phyloP scores from a whole-genome alignment of 345 rosid species.

The Clausena lansium region DNA sequence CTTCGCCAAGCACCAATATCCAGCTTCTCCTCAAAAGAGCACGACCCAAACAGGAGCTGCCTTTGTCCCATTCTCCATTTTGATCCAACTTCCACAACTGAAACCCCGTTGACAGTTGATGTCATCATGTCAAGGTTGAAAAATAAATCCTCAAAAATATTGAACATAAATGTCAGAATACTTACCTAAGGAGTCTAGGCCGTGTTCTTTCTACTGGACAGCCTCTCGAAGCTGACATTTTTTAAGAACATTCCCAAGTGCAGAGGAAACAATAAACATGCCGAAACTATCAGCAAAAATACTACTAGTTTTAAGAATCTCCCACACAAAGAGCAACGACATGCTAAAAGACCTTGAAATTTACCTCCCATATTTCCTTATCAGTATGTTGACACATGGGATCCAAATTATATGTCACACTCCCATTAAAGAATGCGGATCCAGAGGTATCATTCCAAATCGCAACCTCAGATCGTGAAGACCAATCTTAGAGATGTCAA shows the following conservation, averaged over 20 bases:
- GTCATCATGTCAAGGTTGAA: background rate
- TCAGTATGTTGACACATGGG: constrained; percentile 69
- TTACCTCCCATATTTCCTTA: too few species aligned
- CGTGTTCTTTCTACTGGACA: constrained; percentile 68
- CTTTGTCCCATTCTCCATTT: constrained; percentile 99
- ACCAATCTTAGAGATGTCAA: constrained; percentile 74
- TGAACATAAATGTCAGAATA: background rate
- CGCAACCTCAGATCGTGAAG: constrained; percentile 85
- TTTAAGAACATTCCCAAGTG: constrained; percentile 55
- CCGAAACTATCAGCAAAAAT: background rate
- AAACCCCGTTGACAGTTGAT: background rate
- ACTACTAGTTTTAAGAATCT: too few species aligned
- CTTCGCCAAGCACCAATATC: constrained; percentile 85
- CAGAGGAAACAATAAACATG: background rate
- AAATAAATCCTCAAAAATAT: background rate
- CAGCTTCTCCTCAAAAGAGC: constrained; percentile 84
- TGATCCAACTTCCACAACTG: constrained; percentile 88
- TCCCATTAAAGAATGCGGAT: constrained; percentile 93
- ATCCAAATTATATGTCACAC: constrained; percentile 88
- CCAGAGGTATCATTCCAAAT: constrained; percentile 94
- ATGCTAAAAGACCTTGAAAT: constrained; percentile 33
- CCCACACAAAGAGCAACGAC: background rate
- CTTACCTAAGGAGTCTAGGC: constrained; percentile 76
- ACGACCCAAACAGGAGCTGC: constrained; percentile 82
- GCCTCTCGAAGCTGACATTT: constrained; percentile 86